Base-by-base conservation (phyloP, 441 rosid genomes). In the Euphorbia celastroides region DNA sequence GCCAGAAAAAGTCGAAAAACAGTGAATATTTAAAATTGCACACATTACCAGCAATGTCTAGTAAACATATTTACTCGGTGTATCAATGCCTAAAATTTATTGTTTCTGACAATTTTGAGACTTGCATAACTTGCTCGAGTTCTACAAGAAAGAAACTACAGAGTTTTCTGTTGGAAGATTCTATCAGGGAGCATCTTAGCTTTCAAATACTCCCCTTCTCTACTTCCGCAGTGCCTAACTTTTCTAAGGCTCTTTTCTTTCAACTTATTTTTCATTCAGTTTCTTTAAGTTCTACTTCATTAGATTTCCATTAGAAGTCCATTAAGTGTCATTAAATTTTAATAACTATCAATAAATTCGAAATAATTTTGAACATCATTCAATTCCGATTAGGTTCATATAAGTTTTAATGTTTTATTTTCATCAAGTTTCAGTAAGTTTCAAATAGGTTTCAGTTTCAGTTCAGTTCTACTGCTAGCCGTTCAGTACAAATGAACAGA, bases 131-230 rank as follows among this genome's bases (percentile, higher is more conserved):
- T 72, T 66, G 72, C 96, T 87, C 72, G 56, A 78, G 73, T 72
- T 66, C 84, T 74, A 74, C 96, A 87, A 92, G 92, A 87, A 94
- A 93, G 88, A 89, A 92, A 86, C 41, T 67, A 73, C 88, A 92
- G 85, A 77, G 77, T 74, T 84, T 80, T 66, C 62, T 93, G 1
- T 94, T 72, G 99, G 99, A 94, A 94, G 99, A 73, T 78, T 86
- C 88, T 83, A 94, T 94, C 94, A 83, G 92, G 82, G 57, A 86
- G 84, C 97, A 94, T 81, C 90, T 79, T 76, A 79, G 69, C 89
- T 85, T 58, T 69, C 70, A 73, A 88, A 87, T 86, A 93, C 84
- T 82, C 81, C 96, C 92, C 89, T 88, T 94, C 98, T 92, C 78
- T 75, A 82, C 99, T 94, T 94, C 99, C 98, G 80, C 57, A 32